A percentile compares a stretch with the other conserved stretches of the same genome.
These are phyloP conservation scores for Eucalyptus tenuipes DNA, from an alignment of 345 rosid species.

Conservation along the genomic window DNA sequence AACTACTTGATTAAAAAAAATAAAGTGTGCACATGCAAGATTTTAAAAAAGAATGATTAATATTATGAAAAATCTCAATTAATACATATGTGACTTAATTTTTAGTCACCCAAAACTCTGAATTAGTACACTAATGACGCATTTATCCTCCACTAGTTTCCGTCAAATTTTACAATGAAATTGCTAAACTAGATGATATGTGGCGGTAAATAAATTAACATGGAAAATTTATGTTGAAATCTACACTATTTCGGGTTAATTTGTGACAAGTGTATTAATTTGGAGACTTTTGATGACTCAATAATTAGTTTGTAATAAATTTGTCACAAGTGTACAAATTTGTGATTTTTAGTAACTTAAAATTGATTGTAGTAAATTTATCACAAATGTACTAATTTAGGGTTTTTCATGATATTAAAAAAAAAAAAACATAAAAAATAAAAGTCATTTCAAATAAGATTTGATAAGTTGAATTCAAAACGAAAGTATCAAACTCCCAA, in stretches of 20 bases:
- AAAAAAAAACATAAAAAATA: neutral
- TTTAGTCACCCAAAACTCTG: neutral
- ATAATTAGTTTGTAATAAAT: no score
- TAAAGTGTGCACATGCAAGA: no score
- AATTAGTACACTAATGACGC: neutral
- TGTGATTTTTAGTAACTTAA: neutral
- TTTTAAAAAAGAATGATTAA: no score
- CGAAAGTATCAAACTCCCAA: neutral
- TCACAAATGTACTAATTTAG: rapidly evolving
- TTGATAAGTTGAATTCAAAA: neutral
- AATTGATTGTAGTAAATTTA: no score
- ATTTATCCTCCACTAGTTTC: no score
- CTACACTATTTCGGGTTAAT: rapidly evolving
- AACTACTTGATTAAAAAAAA: neutral
- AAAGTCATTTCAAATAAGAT: neutral
- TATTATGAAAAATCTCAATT: rapidly evolving
- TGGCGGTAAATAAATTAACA: rapidly evolving
- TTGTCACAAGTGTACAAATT: rapidly evolving
- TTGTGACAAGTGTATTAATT: rapidly evolving
- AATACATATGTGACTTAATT: neutral
- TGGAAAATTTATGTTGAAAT: no score
- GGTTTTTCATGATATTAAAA: no score
- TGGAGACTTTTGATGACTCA: no score
- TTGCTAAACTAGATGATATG: rapidly evolving
- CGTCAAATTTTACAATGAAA: no score